Evolutionary conservation across 2,329 filamentous ascomycete species (phyloP).

Genomic region (Incumbomyces delicatus): DNA sequence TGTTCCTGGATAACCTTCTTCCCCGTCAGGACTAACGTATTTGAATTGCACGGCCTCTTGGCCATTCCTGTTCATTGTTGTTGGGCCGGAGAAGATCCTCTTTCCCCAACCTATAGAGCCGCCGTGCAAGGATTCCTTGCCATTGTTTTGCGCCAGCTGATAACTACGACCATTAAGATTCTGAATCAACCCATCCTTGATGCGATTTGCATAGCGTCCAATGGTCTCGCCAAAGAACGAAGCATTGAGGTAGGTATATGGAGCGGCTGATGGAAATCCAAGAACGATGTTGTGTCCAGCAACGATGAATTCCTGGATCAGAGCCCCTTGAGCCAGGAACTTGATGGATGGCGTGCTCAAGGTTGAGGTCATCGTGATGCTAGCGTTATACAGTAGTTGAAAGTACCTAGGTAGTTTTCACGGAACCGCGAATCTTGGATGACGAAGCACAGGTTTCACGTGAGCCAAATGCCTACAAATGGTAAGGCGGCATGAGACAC

Average conservation of each 20-base stretch:
- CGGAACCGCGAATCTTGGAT: no score
- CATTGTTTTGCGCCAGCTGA: slow-evolving; percentile 63
- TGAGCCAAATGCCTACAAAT: no score
- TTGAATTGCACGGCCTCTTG: slow-evolving; percentile 59
- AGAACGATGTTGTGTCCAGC: slow-evolving; percentile 79
- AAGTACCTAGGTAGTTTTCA: no score
- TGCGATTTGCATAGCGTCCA: slow-evolving; percentile 71
- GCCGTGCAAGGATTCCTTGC: slow-evolving; percentile 69
- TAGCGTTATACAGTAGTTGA: not conserved
- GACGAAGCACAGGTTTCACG: no score
- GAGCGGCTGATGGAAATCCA: slow-evolving; percentile 64
- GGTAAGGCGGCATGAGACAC: no score
- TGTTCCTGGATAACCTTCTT: slow-evolving; percentile 83
- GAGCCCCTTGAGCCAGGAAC: slow-evolving; percentile 36
- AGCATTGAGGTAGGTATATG: slow-evolving; percentile 64
- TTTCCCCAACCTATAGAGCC: slow-evolving; percentile 72
- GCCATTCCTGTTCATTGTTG: slow-evolving; percentile 44
- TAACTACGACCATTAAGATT: slow-evolving; percentile 64
- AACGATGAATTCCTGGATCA: slow-evolving; percentile 62
- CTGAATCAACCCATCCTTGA: slow-evolving; percentile 60
- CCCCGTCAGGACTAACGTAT: slow-evolving; percentile 62
- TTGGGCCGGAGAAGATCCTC: slow-evolving; percentile 64
- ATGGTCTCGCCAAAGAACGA: slow-evolving; percentile 91
- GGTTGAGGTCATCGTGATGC: not conserved
- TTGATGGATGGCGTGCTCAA: slow-evolving; percentile 31